Conservation (phyloP, 371 early-diverging fungal species). For the Cokeromyces recurvatus region DNA sequence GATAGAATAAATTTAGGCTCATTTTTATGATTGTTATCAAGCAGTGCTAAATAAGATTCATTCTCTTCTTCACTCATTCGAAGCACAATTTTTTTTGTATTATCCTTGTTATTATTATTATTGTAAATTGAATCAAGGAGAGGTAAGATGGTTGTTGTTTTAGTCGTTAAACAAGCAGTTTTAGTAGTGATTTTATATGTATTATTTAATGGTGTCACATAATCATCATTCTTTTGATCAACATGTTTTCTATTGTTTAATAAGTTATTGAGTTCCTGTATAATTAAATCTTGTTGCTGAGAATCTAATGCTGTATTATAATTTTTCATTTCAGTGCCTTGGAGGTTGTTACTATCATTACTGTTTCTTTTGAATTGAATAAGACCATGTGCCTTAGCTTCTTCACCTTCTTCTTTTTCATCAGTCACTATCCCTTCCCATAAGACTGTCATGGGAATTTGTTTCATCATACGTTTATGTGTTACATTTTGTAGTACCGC, state of each 20-base stretch:
- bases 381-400: not conserved
- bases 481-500: conserved; percentile 78
- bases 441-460: conserved; percentile 31
- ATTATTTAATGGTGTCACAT: not conserved
- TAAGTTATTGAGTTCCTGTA: conserved; percentile 7
- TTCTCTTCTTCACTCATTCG: conserved; percentile 28
- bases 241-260: too few species aligned
- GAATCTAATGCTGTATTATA: too few species aligned
- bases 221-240: not conserved
- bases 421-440: conserved; percentile 43
- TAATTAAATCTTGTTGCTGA: too few species aligned
- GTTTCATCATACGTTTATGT: conserved; percentile 44
- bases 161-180: conserved; percentile 26
- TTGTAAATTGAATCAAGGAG: conserved; percentile 1
- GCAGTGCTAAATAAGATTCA: conserved; percentile 27
- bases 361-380: conserved; percentile 9
- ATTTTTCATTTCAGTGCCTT: too few species aligned
- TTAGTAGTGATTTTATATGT: conserved; percentile 33
- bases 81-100: conserved; percentile 29
- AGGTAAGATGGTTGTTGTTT: conserved; percentile 34
- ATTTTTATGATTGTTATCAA: conserved; percentile 11
- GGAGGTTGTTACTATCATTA: not conserved
- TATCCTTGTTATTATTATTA: too few species aligned
- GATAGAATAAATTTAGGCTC: conserved; percentile 34
- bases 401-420: conserved; percentile 14